Conservation (phyloP, 2,329 filamentous ascomycete genomes). For the Fusarium foetens region DNA sequence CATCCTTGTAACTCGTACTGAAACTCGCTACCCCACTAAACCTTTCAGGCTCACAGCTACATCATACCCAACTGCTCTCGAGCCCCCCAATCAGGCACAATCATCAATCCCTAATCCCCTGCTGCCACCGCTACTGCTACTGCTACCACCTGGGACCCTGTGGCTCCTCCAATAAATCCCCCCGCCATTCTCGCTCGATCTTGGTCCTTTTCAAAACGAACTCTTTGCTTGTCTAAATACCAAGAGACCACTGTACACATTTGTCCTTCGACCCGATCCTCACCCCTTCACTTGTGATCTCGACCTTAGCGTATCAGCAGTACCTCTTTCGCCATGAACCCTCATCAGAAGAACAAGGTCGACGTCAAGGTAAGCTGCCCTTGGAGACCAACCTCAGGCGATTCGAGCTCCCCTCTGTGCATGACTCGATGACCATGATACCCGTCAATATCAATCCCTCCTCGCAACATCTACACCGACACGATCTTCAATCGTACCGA, state of each 20-base stretch:
- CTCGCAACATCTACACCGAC: neutral
- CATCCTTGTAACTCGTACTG: conserved; percentile 16
- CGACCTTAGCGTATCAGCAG: neutral
- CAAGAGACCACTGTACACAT: conserved; percentile 9
- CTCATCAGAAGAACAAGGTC: conserved; percentile 98
- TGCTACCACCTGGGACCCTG: conserved; percentile 30
- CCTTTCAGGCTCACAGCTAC: conserved; percentile 35
- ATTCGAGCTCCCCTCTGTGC: conserved; percentile 20
- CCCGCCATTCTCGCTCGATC: conserved; percentile 37
- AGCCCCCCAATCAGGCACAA: conserved; percentile 44
- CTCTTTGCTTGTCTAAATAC: conserved; percentile 7
- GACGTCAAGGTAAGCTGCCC: conserved; percentile 83
- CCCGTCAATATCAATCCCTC: neutral
- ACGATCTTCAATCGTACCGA: neutral
- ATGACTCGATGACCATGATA: conserved; percentile 25
- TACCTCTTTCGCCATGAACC: conserved; percentile 75
- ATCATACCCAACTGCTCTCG: conserved; percentile 38
- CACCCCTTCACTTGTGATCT: neutral
- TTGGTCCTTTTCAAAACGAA: conserved; percentile 37
- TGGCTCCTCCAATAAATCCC: conserved; percentile 38
- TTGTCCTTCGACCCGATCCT: neutral
- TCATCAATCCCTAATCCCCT: conserved; percentile 18
- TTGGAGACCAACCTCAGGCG: conserved; percentile 30
- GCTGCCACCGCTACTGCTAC: conserved; percentile 10
- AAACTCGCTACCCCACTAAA: conserved; percentile 11